phyloP scores from a whole-genome alignment of 129 eudicot genomes.

The Oenanthe sinensis region DNA sequence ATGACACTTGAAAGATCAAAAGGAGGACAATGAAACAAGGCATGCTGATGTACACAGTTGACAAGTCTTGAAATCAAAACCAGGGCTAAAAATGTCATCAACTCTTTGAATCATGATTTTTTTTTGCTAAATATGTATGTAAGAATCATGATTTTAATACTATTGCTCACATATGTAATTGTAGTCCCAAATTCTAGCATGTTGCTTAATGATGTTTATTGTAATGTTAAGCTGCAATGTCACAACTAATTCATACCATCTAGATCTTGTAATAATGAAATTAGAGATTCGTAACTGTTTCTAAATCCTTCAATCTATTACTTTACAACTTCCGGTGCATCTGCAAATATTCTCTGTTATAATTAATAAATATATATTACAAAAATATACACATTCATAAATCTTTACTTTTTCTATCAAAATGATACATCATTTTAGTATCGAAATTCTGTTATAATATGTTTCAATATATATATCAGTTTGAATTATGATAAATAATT shows the following conservation, averaged over 20 bases:
- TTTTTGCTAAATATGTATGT: no score
- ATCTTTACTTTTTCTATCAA: no score
- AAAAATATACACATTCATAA: no score
- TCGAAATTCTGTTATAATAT: no score
- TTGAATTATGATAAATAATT: no score
- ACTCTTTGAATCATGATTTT: no score
- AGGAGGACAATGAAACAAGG: neutral
- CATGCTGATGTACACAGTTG: neutral
- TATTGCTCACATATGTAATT: neutral
- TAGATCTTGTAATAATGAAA: neutral
- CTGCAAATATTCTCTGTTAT: no score
- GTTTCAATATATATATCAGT: no score
- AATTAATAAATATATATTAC: no score
- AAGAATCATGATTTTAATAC: no score
- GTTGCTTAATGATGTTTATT: neutral
- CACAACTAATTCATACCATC: neutral
- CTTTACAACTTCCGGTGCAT: no score
- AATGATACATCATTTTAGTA: no score
- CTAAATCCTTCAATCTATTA: neutral
- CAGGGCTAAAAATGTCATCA: neutral
- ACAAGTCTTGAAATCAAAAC: neutral
- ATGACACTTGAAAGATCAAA: slow-evolving; percentile 1
- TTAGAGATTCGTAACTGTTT: neutral
- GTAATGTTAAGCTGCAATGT: neutral
- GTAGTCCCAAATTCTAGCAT: neutral